Evolutionary conservation across 1,139 yeast species (phyloP), one percentile per base, ranked within the genome.

Genomic region (Eremothecium gossypii): DNA sequence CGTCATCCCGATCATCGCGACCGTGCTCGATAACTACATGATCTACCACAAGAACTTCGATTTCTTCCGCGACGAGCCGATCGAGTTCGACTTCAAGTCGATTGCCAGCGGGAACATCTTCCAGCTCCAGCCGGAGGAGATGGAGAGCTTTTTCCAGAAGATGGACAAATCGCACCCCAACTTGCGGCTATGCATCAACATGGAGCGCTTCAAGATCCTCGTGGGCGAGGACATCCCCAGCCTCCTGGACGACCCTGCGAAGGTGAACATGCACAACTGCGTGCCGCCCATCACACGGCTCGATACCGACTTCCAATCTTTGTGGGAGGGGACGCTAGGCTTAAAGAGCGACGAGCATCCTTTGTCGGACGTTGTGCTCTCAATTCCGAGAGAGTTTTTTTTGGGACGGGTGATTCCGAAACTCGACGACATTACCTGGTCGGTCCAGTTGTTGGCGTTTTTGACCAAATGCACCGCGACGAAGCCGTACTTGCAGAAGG

Each of bases 341-440:
- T 11, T 38, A 10, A 17, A 30, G 10, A 30, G 27, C 11, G 37
- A 38, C 8, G 39, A 35, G 8, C 27, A 37, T 9, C 34, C 36
- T 6, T 39, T 41, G 30, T 41, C 45, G 7, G 45, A 45, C 34
- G 45, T 46, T 5, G 34, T 40, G 8, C 52, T 59, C 2, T 58
- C 68, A 2, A 62, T 68, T 1, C 89, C 87, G 6, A 69, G 95
- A 46, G 70, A 69, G 40, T 84, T 85, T 57, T 71, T 79, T 28
- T 76, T 80, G 44, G 94, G 95, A 1, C 79, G 81, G 20, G 74
- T 87, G 12, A 74, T 86, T 8, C 96, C 96, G 1, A 74, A 86
- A 47, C 95, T 85, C 49, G 96, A 89, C 58, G 98, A 91, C 59
- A 84, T 91, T 27, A 79, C 86, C 30, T 87, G 96, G 96, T 83